Evolutionary conservation across 1,139 yeast species (phyloP).

Genomic region (Keqinozyma sinolaborantium): DNA sequence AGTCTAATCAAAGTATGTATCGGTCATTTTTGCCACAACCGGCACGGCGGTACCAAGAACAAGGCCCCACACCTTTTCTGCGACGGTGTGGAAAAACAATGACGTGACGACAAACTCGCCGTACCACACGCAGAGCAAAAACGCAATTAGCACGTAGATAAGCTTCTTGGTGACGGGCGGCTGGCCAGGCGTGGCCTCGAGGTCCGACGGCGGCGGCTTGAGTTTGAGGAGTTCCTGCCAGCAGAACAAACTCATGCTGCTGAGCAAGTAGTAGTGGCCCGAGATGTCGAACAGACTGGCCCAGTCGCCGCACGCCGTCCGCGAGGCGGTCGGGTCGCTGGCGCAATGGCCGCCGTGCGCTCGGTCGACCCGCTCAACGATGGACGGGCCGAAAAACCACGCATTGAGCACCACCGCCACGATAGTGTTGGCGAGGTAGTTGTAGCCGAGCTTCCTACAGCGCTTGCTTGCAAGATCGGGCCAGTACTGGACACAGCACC

Average conservation of each 20-base stretch:
- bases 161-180: neutral
- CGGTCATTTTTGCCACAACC: conserved; percentile 5
- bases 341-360: conserved; percentile 42
- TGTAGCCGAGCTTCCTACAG: conserved; percentile 10
- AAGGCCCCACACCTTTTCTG: conserved; percentile 55
- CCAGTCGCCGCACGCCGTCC: conserved; percentile 38
- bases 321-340: conserved; percentile 2
- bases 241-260: conserved; percentile 42
- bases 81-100: conserved; percentile 57
- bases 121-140: conserved; percentile 33
- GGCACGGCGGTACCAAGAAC: conserved; percentile 44
- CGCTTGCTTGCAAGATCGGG: neutral
- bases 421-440: conserved; percentile 14
- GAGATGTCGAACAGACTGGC: conserved; percentile 58
- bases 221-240: neutral
- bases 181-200: neutral
- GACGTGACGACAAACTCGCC: conserved; percentile 50
- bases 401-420: conserved; percentile 18
- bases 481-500: conserved; percentile 1
- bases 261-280: conserved; percentile 58
- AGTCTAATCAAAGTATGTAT: neutral
- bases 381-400: conserved; percentile 48
- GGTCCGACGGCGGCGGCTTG: neutral
- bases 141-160: neutral
- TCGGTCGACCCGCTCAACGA: conserved; percentile 40